Evolutionary conservation across 371 early-diverging fungal species (phyloP).

Genomic region (Mucor velutinosus): DNA sequence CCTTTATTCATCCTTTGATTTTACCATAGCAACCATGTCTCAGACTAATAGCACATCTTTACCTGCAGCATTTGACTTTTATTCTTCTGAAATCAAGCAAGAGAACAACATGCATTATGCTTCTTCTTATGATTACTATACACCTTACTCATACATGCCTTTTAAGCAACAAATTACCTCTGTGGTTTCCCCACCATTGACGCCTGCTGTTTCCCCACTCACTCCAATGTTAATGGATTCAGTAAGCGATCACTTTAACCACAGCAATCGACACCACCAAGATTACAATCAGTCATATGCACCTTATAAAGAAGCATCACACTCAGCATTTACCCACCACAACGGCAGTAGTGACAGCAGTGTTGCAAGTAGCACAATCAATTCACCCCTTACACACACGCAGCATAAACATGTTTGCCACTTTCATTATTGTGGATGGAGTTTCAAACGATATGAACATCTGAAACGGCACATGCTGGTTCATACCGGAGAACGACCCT

Average conservation of each 20-base stretch:
- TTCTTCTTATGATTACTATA: neutral
- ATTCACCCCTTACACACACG: neutral
- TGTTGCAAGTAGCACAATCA: slow-evolving; percentile 1
- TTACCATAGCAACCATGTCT: neutral
- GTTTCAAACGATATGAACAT: slow-evolving; percentile 82
- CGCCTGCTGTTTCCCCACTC: slow-evolving; percentile 26
- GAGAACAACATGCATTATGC: neutral
- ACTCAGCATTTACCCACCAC: neutral
- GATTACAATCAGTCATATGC: neutral
- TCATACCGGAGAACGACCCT: slow-evolving; percentile 67
- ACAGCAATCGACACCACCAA: neutral
- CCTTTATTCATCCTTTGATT: neutral
- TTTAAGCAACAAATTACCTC: slow-evolving; percentile 1
- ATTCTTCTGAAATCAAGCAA: neutral
- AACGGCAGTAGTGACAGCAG: neutral
- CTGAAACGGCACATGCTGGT: slow-evolving; percentile 78
- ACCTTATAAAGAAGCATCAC: neutral
- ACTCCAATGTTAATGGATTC: slow-evolving; percentile 21
- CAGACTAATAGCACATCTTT: neutral
- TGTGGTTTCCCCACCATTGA: slow-evolving; percentile 29
- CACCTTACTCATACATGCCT: neutral
- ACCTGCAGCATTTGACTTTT: neutral
- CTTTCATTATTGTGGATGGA: slow-evolving; percentile 58
- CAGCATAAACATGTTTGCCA: slow-evolving; percentile 58
- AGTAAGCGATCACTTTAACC: neutral